phyloP scores from a whole-genome alignment of 2,329 filamentous ascomycete genomes.

The Venturia asperata region DNA sequence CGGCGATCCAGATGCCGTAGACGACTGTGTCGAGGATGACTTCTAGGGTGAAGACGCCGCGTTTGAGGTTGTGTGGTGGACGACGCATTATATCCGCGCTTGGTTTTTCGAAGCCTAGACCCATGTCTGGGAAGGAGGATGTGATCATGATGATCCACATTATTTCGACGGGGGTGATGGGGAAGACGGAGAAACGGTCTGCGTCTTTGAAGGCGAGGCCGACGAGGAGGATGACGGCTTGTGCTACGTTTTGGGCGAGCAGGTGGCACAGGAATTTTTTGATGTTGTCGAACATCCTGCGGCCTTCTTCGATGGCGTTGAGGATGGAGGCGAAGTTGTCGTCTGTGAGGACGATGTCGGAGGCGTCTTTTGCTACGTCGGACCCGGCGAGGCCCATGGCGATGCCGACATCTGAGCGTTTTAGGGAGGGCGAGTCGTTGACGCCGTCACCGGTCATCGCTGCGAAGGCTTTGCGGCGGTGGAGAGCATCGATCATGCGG shows the following conservation, averaged over 20 bases:
- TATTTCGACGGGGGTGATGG: slow-evolving; percentile 76
- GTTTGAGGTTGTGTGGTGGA: slow-evolving; percentile 55
- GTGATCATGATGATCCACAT: slow-evolving; percentile 95
- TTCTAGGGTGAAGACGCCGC: slow-evolving; percentile 70
- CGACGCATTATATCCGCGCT: slow-evolving; percentile 70
- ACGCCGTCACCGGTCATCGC: slow-evolving; percentile 40
- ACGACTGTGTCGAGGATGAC: slow-evolving; percentile 72
- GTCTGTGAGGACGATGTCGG: slow-evolving; percentile 37
- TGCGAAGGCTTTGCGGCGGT: slow-evolving; percentile 33
- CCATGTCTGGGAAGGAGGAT: slow-evolving; percentile 80
- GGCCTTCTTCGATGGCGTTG: slow-evolving; percentile 36
- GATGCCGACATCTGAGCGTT: slow-evolving; percentile 36
- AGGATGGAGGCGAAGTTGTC: slow-evolving; percentile 39
- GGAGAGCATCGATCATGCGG: slow-evolving; percentile 40
- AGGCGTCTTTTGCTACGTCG: slow-evolving; percentile 24
- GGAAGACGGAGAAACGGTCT: slow-evolving; percentile 69
- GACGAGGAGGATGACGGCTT: slow-evolving; percentile 73
- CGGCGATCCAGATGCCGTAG: slow-evolving; percentile 72
- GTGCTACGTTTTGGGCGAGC: slow-evolving; percentile 73
- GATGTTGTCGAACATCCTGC: slow-evolving; percentile 35
- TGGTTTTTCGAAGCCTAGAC: slow-evolving; percentile 71
- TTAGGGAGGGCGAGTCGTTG: slow-evolving; percentile 36
- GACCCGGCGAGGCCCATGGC: slow-evolving; percentile 27
- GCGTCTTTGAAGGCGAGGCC: slow-evolving; percentile 75
- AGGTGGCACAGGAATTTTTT: slow-evolving; percentile 50